Percentiles rank a stretch among this genome's conserved stretches.
These are phyloP conservation scores for Dictyostelium intermedium DNA, from an alignment of 78 protist species.

Conservation along the genomic window DNA sequence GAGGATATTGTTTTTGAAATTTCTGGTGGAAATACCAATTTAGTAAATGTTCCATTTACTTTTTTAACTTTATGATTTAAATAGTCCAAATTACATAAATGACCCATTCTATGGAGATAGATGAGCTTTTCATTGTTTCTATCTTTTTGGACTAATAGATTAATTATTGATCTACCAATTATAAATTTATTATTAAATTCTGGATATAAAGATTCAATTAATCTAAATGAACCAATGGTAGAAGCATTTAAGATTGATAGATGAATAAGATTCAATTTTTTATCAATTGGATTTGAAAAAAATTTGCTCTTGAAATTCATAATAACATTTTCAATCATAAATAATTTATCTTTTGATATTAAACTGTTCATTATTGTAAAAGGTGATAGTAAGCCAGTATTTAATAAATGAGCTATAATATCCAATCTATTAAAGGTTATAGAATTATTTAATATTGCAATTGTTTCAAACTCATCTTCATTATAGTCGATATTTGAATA, in stretches of 20 bases:
- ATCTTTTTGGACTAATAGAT: background rate
- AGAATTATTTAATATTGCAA: background rate
- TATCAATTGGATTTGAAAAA: background rate
- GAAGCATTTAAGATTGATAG: background rate
- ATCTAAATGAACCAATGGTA: background rate
- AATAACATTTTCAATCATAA: background rate
- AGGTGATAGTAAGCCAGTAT: background rate
- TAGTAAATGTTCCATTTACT: background rate
- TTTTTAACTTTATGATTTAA: constrained; percentile 2
- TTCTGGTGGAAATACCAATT: background rate
- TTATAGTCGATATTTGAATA: background rate
- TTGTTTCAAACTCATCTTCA: background rate
- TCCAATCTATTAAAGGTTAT: background rate
- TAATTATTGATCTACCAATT: background rate
- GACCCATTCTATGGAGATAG: background rate
- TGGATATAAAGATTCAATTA: background rate
- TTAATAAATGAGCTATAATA: background rate
- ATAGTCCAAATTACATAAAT: background rate
- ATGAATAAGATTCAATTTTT: background rate
- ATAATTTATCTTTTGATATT: background rate
- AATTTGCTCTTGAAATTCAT: background rate
- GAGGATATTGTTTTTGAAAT: background rate
- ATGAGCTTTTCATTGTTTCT: background rate
- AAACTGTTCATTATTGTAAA: background rate
- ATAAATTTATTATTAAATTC: background rate